phyloP scores from a whole-genome alignment of 2,329 filamentous ascomycete genomes.

The Domatiomyces catenatus region DNA sequence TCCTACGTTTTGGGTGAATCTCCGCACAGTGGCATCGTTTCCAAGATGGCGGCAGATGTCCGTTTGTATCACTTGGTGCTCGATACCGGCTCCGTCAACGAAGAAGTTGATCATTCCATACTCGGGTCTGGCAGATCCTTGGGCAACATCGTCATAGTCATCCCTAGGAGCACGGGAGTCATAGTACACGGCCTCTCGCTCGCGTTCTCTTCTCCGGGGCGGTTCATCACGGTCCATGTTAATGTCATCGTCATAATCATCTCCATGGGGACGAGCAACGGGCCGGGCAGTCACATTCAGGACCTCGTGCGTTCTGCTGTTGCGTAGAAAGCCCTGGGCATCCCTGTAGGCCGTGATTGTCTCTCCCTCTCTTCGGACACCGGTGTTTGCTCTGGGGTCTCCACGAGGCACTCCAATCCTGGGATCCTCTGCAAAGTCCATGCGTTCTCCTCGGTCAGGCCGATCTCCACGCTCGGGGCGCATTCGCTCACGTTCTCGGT shows the following conservation, averaged over 20 bases:
- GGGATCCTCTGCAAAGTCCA: neutral
- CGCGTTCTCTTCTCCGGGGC: neutral
- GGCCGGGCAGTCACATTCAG: neutral
- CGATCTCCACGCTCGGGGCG: neutral
- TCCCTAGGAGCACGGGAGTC: neutral
- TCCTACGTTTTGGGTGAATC: neutral
- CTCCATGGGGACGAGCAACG: neutral
- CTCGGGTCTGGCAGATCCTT: neutral
- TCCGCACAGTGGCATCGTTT: conserved; percentile 50
- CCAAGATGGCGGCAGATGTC: conserved; percentile 74
- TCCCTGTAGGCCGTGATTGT: neutral
- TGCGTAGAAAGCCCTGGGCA: neutral
- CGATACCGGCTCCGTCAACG: conserved; percentile 18
- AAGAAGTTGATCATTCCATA: neutral
- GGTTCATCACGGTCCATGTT: neutral
- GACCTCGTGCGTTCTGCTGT: neutral
- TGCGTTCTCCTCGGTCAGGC: neutral
- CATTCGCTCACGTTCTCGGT: neutral
- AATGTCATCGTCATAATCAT: neutral
- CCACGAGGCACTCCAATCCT: neutral
- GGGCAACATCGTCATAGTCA: neutral
- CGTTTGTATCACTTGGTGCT: conserved; percentile 68
- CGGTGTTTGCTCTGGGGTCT: neutral
- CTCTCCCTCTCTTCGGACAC: neutral
- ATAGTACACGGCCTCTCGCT: neutral